These are phyloP conservation scores for Lunularia cruciata DNA, from an alignment of 225 moss, liverwort and hornwort species.

Conservation along the genomic window DNA sequence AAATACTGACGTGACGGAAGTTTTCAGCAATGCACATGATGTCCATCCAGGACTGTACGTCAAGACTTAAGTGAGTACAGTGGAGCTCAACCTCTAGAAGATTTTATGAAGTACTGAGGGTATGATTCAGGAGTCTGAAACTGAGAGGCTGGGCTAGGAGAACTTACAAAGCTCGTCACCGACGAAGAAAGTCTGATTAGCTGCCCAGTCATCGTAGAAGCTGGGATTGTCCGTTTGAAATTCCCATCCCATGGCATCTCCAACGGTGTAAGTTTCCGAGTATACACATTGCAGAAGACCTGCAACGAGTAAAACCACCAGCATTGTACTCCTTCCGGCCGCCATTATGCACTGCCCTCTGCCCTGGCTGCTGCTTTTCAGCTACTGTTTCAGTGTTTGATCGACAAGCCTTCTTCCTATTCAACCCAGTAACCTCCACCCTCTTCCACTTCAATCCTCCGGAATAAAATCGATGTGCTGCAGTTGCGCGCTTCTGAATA, in stretches of 20 bases:
- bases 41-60: no score
- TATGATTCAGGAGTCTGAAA: no score
- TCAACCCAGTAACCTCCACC: no score
- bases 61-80: no score
- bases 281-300: neutral
- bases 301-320: neutral
- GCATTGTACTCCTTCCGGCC: neutral
- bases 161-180: slow-evolving; percentile 25
- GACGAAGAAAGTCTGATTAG: slow-evolving; percentile 5
- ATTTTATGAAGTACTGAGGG: no score
- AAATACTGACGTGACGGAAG: no score
- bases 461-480: neutral
- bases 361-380: slow-evolving; percentile 7
- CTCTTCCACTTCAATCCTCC: neutral
- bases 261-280: slow-evolving; percentile 11
- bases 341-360: slow-evolving; percentile 21
- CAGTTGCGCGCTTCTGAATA: neutral
- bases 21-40: no score
- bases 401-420: neutral
- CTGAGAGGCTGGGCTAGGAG: no score
- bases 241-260: neutral
- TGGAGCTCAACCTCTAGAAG: no score
- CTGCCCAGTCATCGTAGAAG: slow-evolving; percentile 25
- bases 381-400: no score
- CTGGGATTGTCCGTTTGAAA: neutral